Conservation (phyloP, 441 rosid species). For the Eugenia klotzschiana region DNA sequence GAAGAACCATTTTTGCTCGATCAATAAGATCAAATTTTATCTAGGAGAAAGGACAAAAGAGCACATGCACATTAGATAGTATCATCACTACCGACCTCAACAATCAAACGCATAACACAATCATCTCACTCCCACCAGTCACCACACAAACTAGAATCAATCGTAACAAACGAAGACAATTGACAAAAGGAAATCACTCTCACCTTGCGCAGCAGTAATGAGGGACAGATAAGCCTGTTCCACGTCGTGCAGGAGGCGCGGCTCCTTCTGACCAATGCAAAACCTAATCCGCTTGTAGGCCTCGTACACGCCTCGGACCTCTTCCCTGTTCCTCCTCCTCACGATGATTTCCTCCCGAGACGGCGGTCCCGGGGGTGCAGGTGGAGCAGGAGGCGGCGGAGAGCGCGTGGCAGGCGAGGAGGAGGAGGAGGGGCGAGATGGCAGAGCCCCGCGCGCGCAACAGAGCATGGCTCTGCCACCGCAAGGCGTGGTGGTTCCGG, state of each 20-base stretch:
- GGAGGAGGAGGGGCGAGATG: background rate
- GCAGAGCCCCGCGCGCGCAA: background rate
- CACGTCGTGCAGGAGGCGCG: slow-evolving; percentile 31
- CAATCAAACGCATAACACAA: background rate
- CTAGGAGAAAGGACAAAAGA: background rate
- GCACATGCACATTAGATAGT: background rate
- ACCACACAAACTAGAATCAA: background rate
- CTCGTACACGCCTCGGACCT: slow-evolving; percentile 69
- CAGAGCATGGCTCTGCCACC: background rate
- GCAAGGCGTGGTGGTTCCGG: background rate
- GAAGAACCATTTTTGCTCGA: background rate
- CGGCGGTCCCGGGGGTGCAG: slow-evolving; percentile 35
- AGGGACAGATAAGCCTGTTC: slow-evolving; percentile 72
- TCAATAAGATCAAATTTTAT: background rate
- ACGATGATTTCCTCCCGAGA: slow-evolving; percentile 57
- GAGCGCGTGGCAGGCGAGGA: background rate
- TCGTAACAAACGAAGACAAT: background rate
- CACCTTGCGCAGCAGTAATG: slow-evolving; percentile 69
- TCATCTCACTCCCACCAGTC: background rate
- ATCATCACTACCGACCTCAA: background rate
- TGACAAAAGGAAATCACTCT: background rate
- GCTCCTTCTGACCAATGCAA: slow-evolving; percentile 46
- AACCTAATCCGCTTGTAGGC: slow-evolving; percentile 59
- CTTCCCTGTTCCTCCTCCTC: slow-evolving; percentile 63
- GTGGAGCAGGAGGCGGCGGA: slow-evolving; percentile 5